Evolutionary conservation across 768 basidiomycete genomes (phyloP).

Genomic region (Hortiboletus campestris): DNA sequence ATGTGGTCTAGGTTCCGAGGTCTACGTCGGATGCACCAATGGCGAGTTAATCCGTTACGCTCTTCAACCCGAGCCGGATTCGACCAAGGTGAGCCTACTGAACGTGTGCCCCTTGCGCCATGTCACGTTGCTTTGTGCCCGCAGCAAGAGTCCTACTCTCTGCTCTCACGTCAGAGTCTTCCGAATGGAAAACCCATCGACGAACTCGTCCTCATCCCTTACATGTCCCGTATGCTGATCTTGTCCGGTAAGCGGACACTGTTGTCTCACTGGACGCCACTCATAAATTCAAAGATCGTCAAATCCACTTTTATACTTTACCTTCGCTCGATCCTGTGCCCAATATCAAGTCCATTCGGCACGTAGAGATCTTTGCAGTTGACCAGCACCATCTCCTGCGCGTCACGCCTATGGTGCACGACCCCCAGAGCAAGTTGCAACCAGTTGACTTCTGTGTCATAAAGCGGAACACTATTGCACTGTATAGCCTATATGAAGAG

Average conservation of each 20-base stretch:
- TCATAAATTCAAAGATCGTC: slow-evolving; percentile 42
- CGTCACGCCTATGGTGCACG: slow-evolving; percentile 42
- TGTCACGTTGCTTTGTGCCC: slow-evolving; percentile 3
- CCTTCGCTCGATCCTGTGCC: slow-evolving; percentile 75
- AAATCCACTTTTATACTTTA: slow-evolving; percentile 75
- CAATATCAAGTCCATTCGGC: slow-evolving; percentile 73
- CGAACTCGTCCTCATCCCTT: slow-evolving; percentile 76
- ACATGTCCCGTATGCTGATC: slow-evolving; percentile 70
- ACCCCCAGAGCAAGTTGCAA: slow-evolving; percentile 38
- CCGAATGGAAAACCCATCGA: slow-evolving; percentile 72
- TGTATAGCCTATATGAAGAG: slow-evolving; percentile 64
- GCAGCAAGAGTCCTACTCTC: slow-evolving; percentile 59
- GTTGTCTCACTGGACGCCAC: not conserved
- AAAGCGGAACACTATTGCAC: slow-evolving; percentile 60
- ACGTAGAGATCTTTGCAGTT: slow-evolving; percentile 77
- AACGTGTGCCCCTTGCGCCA: not conserved
- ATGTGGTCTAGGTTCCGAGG: slow-evolving; percentile 62
- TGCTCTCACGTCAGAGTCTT: slow-evolving; percentile 67
- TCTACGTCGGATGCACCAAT: slow-evolving; percentile 84
- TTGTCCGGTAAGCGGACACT: slow-evolving; percentile 58
- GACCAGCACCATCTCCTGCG: slow-evolving; percentile 72
- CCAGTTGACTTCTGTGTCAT: slow-evolving; percentile 72
- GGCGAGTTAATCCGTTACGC: slow-evolving; percentile 82
- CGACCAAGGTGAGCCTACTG: slow-evolving; percentile 41
- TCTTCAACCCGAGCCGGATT: slow-evolving; percentile 53